A percentile compares a stretch with the other conserved stretches of the same genome.
These are phyloP conservation scores for Rehmannia glutinosa DNA, from an alignment of 257 asterid species.

Conservation along the genomic window DNA sequence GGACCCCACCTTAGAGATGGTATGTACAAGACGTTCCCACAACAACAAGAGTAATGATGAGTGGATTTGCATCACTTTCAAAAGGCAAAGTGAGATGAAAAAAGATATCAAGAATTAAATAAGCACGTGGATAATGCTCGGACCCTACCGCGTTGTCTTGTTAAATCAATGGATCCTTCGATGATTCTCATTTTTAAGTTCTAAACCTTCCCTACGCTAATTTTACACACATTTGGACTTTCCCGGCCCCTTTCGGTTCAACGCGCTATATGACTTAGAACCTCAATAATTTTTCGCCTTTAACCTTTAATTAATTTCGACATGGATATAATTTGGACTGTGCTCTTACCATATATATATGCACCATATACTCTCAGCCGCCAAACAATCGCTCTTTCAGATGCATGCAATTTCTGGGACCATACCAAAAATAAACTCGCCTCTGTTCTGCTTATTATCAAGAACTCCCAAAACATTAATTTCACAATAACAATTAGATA, in stretches of 20 bases:
- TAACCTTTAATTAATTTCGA: neutral
- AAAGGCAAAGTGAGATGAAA: neutral
- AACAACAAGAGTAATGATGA: neutral
- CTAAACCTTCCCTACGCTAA: conserved; percentile 23
- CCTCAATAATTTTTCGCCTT: no score
- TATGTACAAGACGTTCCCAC: conserved; percentile 11
- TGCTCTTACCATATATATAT: conserved; percentile 6
- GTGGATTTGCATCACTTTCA: neutral
- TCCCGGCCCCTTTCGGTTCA: conserved; percentile 28
- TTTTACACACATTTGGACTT: conserved; percentile 43
- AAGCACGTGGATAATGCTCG: neutral
- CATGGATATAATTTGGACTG: conserved; percentile 22
- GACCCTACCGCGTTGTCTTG: conserved; percentile 24
- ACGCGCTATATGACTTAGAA: conserved; percentile 41
- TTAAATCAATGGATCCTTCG: conserved; percentile 2
- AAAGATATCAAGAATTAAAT: neutral
- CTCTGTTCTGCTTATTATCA: neutral
- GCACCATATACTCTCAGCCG: conserved; percentile 15
- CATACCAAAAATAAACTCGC: neutral
- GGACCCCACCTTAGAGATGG: no score
- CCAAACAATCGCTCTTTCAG: conserved; percentile 5
- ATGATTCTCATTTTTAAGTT: neutral
- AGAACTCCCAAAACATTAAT: no score
- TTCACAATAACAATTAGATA: no score
- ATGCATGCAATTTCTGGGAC: conserved; percentile 19